A percentile compares a stretch with the other conserved stretches of the same genome.
These are phyloP conservation scores for Suhomyces emberorum DNA, from an alignment of 805 yeast genomes.

Conservation along the genomic window DNA sequence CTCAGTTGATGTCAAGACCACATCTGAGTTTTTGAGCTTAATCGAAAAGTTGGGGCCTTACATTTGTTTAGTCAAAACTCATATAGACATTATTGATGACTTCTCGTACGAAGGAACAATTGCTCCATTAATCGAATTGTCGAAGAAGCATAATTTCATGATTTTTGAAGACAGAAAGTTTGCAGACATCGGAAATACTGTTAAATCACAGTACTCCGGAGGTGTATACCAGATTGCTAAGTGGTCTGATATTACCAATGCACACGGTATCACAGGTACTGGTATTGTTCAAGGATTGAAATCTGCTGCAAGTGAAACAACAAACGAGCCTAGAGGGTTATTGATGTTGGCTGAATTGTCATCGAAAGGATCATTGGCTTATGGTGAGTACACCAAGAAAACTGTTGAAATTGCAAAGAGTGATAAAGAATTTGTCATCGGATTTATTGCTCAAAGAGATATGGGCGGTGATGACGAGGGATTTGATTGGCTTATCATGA, in stretches of 20 bases:
- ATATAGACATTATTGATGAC: constrained; percentile 88
- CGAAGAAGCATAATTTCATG: constrained; percentile 81
- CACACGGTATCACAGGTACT: constrained; percentile 95
- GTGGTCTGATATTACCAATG: constrained; percentile 97
- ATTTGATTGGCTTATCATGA: constrained; percentile 94
- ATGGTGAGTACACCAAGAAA: constrained; percentile 82
- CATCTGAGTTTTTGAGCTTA: constrained; percentile 66
- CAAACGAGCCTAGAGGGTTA: constrained; percentile 79
- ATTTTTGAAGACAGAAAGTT: constrained; percentile 97
- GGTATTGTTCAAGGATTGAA: constrained; percentile 89
- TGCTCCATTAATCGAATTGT: constrained; percentile 64
- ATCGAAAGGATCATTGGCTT: constrained; percentile 89
- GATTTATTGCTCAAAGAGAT: constrained; percentile 89
- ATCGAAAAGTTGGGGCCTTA: constrained; percentile 85
- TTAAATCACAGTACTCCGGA: constrained; percentile 86
- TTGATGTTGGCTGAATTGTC: constrained; percentile 95
- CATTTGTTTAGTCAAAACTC: constrained; percentile 90
- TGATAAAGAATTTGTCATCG: constrained; percentile 88
- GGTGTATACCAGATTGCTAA: constrained; percentile 86
- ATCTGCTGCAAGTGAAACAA: constrained; percentile 71
- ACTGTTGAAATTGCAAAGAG: constrained; percentile 84
- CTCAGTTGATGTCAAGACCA: constrained; percentile 83
- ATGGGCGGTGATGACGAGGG: constrained; percentile 83
- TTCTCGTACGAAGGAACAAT: constrained; percentile 80
- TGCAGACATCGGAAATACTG: constrained; percentile 98